Percentiles rank a stretch among this genome's conserved stretches.
These are phyloP conservation scores for Lobosporangium transversale DNA, from an alignment of 192 early-diverging fungal species.

Conservation along the genomic window DNA sequence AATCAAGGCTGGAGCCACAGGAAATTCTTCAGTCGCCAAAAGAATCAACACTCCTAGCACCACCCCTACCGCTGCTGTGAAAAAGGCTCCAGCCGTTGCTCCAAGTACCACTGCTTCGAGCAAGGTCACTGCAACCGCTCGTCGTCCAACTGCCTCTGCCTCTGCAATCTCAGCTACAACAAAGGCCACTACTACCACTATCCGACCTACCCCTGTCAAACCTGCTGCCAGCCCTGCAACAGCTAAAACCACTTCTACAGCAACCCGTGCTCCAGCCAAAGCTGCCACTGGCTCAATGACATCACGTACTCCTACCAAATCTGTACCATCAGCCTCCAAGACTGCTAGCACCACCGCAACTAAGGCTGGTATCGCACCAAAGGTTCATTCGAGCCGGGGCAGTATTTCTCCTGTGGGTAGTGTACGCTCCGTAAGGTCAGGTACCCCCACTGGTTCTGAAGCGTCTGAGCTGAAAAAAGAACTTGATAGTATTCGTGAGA, in stretches of 20 bases:
- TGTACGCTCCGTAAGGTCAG: constrained; percentile 35
- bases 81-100: neutral
- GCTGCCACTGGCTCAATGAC: constrained; percentile 3
- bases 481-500: constrained; percentile 33
- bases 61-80: neutral
- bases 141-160: neutral
- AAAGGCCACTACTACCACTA: constrained; percentile 4
- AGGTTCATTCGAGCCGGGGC: constrained; percentile 8
- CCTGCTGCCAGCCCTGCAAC: constrained; percentile 10
- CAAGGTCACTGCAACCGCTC: constrained; percentile 8
- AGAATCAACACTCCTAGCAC: constrained; percentile 8
- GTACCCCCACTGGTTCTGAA: constrained; percentile 36
- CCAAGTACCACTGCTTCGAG: constrained; percentile 1
- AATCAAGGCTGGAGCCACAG: neutral
- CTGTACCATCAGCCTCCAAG: constrained; percentile 4
- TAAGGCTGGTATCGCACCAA: constrained; percentile 1
- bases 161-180: neutral
- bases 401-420: constrained; percentile 32
- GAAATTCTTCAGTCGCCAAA: constrained; percentile 7
- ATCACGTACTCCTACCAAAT: constrained; percentile 2
- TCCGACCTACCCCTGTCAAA: neutral
- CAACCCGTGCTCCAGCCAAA: constrained; percentile 9
- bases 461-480: constrained; percentile 46
- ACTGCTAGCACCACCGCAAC: constrained; percentile 6
- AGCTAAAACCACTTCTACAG: constrained; percentile 12